phyloP scores from a whole-genome alignment of 2,329 filamentous ascomycete species.

The Xylariales sp. region DNA sequence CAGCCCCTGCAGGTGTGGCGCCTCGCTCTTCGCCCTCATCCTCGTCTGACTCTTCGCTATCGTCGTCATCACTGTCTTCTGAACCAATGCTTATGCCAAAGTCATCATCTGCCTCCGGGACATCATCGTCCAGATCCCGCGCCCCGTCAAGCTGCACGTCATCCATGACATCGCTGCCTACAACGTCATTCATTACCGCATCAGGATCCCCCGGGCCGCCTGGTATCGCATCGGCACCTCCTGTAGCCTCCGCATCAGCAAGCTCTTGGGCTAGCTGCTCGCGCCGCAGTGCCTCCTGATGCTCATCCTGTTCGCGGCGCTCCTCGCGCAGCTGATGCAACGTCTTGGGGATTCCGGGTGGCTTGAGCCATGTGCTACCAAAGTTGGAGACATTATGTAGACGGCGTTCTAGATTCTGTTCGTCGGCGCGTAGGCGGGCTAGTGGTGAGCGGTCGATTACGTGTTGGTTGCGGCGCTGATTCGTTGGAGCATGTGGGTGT shows the following conservation, averaged over 20 bases:
- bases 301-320: constrained; percentile 80
- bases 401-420: constrained; percentile 69
- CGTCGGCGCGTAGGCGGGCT: constrained; percentile 68
- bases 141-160: constrained; percentile 52
- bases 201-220: constrained; percentile 29
- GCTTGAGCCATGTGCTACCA: constrained; percentile 84
- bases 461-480: constrained; percentile 18
- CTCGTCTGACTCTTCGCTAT: constrained; percentile 24
- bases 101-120: constrained; percentile 60
- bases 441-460: constrained; percentile 55
- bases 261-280: constrained; percentile 71
- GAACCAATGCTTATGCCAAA: constrained; percentile 45
- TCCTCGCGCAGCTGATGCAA: constrained; percentile 88
- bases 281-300: constrained; percentile 66
- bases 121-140: constrained; percentile 67
- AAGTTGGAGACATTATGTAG: constrained; percentile 81
- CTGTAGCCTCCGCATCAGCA: constrained; percentile 57
- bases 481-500: constrained; percentile 25
- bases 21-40: constrained; percentile 22
- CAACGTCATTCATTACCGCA: constrained; percentile 32
- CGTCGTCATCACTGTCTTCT: constrained; percentile 32
- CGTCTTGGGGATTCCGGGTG: constrained; percentile 83
- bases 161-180: constrained; percentile 45
- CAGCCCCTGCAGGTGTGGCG: constrained; percentile 1
- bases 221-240: constrained; percentile 26